Percentiles rank a stretch among this genome's conserved stretches.
Evolutionary conservation across 768 basidiomycete species (phyloP).

Genomic region (Xerocomellus intermedius): DNA sequence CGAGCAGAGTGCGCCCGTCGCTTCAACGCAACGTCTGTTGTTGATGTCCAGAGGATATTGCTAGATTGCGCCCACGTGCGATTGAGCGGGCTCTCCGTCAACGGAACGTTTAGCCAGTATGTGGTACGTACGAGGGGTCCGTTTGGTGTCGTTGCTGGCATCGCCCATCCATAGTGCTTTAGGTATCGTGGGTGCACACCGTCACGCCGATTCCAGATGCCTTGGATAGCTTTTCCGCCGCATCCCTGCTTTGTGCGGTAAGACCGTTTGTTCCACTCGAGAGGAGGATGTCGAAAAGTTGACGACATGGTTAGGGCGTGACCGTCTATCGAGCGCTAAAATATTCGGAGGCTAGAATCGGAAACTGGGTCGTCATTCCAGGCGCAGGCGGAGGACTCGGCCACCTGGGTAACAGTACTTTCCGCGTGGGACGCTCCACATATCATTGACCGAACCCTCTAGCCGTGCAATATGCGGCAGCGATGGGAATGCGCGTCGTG

Average conservation of each 20-base stretch:
- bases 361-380: slow-evolving; percentile 75
- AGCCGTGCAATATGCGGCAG: slow-evolving; percentile 78
- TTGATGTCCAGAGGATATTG: not conserved
- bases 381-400: slow-evolving; percentile 84
- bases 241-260: slow-evolving; percentile 77
- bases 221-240: slow-evolving; percentile 63
- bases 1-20: slow-evolving; percentile 57
- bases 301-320: slow-evolving; percentile 49
- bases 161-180: not conserved
- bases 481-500: slow-evolving; percentile 76
- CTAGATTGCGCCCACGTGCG: slow-evolving; percentile 59
- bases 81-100: slow-evolving; percentile 67
- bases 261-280: not conserved
- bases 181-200: slow-evolving; percentile 67
- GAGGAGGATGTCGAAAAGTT: too few relatives aligned
- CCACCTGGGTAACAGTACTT: slow-evolving; percentile 56
- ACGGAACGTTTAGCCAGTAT: slow-evolving; percentile 78
- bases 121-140: slow-evolving; percentile 37
- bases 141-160: not conserved
- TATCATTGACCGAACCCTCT: not conserved
- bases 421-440: too few relatives aligned
- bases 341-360: slow-evolving; percentile 57
- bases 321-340: slow-evolving; percentile 89
- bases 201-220: slow-evolving; percentile 80
- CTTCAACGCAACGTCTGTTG: too few relatives aligned